Percentiles rank a stretch among this genome's conserved stretches.
Evolutionary conservation across 768 basidiomycete species (phyloP).

Genomic region (Tylopilus balloui): DNA sequence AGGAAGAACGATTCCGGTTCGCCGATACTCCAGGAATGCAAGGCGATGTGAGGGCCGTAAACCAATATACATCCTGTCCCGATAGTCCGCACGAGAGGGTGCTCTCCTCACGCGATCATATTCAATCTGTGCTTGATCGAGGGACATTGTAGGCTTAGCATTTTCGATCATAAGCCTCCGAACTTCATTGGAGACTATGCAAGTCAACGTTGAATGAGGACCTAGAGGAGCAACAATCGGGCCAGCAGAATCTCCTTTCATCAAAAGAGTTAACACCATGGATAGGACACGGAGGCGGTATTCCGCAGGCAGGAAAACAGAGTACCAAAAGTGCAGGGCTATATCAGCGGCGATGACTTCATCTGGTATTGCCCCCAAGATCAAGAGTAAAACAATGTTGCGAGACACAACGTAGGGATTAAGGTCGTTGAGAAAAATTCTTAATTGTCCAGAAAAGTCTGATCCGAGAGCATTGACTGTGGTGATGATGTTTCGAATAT

Average conservation of each 20-base stretch:
- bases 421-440: slow-evolving; percentile 41
- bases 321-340: slow-evolving; percentile 49
- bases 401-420: slow-evolving; percentile 31
- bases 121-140: slow-evolving; percentile 27
- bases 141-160: slow-evolving; percentile 15
- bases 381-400: slow-evolving; percentile 40
- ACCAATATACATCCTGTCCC: slow-evolving; percentile 37
- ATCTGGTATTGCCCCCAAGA: slow-evolving; percentile 36
- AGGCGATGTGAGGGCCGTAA: slow-evolving; percentile 44
- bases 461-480: slow-evolving; percentile 42
- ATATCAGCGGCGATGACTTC: slow-evolving; percentile 36
- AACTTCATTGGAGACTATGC: slow-evolving; percentile 7
- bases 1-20: slow-evolving; percentile 44
- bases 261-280: slow-evolving; percentile 18
- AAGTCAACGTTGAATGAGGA: slow-evolving; percentile 15
- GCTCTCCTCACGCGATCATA: slow-evolving; percentile 34
- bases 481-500: slow-evolving; percentile 41
- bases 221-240: slow-evolving; percentile 12
- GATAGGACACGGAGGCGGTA: slow-evolving; percentile 25
- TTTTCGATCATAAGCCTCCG: slow-evolving; percentile 15
- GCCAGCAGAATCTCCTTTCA: background rate
- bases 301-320: slow-evolving; percentile 36
- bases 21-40: slow-evolving; percentile 37
- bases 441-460: slow-evolving; percentile 38
- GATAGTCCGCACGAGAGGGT: slow-evolving; percentile 37